These are phyloP conservation scores for Tricholomella constricta DNA, from an alignment of 768 basidiomycete species.

Conservation along the genomic window DNA sequence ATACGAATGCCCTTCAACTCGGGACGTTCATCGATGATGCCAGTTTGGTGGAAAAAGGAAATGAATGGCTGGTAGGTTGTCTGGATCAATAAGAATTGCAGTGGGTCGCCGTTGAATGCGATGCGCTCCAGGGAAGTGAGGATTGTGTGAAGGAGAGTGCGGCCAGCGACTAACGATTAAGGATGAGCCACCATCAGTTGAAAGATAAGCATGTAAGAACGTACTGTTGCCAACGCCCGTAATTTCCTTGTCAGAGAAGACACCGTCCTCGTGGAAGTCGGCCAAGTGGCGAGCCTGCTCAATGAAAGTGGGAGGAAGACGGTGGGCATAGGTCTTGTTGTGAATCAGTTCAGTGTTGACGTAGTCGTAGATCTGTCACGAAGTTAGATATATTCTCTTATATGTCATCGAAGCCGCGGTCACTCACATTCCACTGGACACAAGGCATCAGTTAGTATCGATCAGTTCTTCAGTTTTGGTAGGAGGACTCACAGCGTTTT, in stretches of 20 bases:
- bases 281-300: constrained; percentile 77
- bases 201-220: constrained; percentile 27
- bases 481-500: constrained; percentile 59
- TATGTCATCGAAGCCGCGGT: neutral
- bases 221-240: constrained; percentile 77
- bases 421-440: constrained; percentile 72
- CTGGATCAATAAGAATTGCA: constrained; percentile 77
- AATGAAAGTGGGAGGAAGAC: constrained; percentile 76
- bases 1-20: constrained; percentile 65
- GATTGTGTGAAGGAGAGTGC: constrained; percentile 74
- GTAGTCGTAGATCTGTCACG: constrained; percentile 69
- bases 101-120: constrained; percentile 75
- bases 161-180: constrained; percentile 67
- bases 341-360: constrained; percentile 75
- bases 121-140: constrained; percentile 74
- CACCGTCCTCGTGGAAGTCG: constrained; percentile 75
- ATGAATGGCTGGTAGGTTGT: constrained; percentile 91
- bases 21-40: constrained; percentile 56
- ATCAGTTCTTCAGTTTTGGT: neutral
- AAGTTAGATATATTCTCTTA: neutral
- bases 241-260: constrained; percentile 67
- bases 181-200: neutral
- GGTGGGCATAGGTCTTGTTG: constrained; percentile 80
- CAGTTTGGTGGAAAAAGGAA: constrained; percentile 81
- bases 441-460: constrained; percentile 16